phyloP scores from a whole-genome alignment of 23 red algal species.

The Gracilaria vermiculophylla region DNA sequence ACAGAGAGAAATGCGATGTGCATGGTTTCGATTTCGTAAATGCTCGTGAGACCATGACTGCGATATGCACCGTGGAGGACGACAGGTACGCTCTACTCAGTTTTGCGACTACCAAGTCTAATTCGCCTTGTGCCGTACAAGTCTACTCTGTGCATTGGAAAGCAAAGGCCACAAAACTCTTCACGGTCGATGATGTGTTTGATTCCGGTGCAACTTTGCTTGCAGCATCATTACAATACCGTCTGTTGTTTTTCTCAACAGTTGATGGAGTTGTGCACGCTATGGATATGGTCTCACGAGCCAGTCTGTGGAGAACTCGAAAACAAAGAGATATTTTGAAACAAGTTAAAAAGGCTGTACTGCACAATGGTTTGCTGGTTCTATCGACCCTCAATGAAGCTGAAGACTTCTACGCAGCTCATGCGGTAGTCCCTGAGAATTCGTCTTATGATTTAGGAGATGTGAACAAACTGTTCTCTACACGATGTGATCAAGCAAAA shows the following conservation, averaged over 20 bases:
- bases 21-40: neutral
- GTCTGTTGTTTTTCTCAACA: neutral
- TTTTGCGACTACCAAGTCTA: no score
- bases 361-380: neutral
- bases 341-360: neutral
- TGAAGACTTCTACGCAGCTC: neutral
- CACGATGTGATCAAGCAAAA: neutral
- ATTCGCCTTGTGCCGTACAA: neutral
- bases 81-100: neutral
- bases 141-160: neutral
- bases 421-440: neutral
- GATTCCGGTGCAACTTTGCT: neutral
- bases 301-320: neutral
- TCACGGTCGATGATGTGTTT: neutral
- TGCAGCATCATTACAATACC: neutral
- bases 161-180: neutral
- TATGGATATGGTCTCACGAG: neutral
- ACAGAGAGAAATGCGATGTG: neutral
- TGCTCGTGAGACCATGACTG: no score
- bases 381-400: neutral
- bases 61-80: conserved; percentile 6
- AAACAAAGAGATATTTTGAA: neutral
- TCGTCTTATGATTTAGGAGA: neutral
- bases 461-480: neutral
- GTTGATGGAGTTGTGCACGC: neutral